phyloP scores from a whole-genome alignment of 2,329 filamentous ascomycete species.

The Paraphaeosphaeria sporulosa region DNA sequence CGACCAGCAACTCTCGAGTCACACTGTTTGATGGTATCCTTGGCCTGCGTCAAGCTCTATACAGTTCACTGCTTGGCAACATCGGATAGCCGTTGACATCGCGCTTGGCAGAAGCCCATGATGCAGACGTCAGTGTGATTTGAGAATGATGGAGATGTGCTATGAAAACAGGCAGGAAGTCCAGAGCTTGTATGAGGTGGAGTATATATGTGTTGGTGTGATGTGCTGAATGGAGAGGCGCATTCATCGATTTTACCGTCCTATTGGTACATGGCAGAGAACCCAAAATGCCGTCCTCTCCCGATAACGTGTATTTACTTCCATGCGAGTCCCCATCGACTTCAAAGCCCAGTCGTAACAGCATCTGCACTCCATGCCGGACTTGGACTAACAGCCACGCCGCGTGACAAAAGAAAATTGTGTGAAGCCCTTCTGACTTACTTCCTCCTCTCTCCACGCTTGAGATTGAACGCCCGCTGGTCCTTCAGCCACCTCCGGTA shows the following conservation, averaged over 20 bases:
- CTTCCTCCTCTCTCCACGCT: constrained; percentile 61
- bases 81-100: no score
- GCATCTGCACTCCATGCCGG: neutral
- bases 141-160: no score
- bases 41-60: no score
- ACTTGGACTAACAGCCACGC: neutral
- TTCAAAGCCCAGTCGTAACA: neutral
- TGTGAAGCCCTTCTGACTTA: constrained; percentile 8
- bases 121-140: no score
- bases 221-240: constrained; percentile 15
- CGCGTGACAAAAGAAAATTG: constrained; percentile 10
- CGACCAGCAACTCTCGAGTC: no score
- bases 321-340: neutral
- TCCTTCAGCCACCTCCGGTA: constrained; percentile 98
- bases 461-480: constrained; percentile 89
- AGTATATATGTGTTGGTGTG: neutral
- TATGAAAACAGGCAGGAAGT: no score
- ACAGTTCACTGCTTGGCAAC: no score
- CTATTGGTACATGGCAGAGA: constrained; percentile 12
- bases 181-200: no score
- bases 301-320: neutral
- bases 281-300: neutral
- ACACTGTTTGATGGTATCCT: no score
- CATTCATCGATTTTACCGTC: constrained; percentile 11
- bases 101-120: no score